Conservation (phyloP, 1,284 basidiomycete genomes). For the Athelia sp. region DNA sequence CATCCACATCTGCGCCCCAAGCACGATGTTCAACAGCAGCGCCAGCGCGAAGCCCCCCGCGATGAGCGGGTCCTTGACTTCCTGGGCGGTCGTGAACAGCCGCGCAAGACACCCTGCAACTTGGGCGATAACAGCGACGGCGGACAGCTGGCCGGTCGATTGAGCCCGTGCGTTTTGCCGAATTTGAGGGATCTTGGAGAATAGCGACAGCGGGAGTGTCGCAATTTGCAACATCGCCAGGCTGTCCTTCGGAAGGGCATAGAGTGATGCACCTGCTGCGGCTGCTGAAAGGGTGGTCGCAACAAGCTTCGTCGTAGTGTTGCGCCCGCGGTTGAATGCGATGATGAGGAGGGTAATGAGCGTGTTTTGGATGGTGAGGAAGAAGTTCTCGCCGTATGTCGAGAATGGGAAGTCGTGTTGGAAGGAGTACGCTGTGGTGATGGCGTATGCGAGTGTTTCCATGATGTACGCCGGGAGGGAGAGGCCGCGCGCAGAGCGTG, state of each 20-base stretch:
- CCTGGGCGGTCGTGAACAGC: slow-evolving; percentile 84
- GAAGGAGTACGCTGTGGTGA: slow-evolving; percentile 83
- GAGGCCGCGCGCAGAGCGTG: slow-evolving; percentile 78
- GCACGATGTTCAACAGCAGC: slow-evolving; percentile 71
- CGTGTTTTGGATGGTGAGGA: slow-evolving; percentile 82
- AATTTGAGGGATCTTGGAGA: slow-evolving; percentile 88
- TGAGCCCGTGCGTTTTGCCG: slow-evolving; percentile 65
- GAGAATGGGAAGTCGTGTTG: slow-evolving; percentile 87
- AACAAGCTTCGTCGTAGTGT: slow-evolving; percentile 27
- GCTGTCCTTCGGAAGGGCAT: slow-evolving; percentile 41
- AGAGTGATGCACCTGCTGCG: slow-evolving; percentile 40
- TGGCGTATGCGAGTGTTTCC: slow-evolving; percentile 84
- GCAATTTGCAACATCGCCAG: slow-evolving; percentile 68
- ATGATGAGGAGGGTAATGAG: slow-evolving; percentile 82
- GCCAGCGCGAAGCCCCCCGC: slow-evolving; percentile 79
- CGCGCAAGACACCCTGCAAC: slow-evolving; percentile 83
- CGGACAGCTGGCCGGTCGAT: slow-evolving; percentile 87
- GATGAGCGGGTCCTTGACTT: slow-evolving; percentile 78
- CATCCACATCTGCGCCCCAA: slow-evolving; percentile 77
- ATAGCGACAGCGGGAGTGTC: slow-evolving; percentile 81
- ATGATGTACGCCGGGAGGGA: slow-evolving; percentile 78
- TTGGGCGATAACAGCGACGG: slow-evolving; percentile 83
- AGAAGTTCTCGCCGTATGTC: slow-evolving; percentile 92
- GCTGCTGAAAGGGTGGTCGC: slow-evolving; percentile 36
- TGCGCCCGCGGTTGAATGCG: slow-evolving; percentile 33